phyloP scores from a whole-genome alignment of 202 grass and related monocot species.

The Carex arenaria region DNA sequence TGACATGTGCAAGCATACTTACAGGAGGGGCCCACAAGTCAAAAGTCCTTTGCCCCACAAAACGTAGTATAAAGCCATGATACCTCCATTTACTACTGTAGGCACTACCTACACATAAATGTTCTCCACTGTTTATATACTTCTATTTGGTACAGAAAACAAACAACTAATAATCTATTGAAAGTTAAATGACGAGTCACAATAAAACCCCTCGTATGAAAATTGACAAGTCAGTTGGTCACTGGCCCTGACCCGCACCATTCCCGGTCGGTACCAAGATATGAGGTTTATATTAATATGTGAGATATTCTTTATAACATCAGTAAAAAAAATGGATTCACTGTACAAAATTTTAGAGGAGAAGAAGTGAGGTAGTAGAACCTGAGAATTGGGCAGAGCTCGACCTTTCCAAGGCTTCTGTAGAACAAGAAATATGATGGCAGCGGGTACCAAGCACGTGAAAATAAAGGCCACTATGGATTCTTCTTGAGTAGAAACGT shows the following conservation, averaged over 20 bases:
- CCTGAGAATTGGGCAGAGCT: constrained; percentile 89
- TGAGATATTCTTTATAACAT: not conserved
- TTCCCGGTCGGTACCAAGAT: constrained; percentile 10
- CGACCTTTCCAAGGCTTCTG: constrained; percentile 96
- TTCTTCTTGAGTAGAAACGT: constrained; percentile 53
- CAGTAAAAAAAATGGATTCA: not conserved
- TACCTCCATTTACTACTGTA: constrained; percentile 91
- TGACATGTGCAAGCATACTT: constrained; percentile 31
- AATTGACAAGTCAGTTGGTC: not conserved
- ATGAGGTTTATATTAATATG: not conserved
- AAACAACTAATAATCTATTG: not conserved
- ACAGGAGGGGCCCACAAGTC: constrained; percentile 73
- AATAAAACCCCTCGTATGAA: not conserved
- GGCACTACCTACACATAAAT: constrained; percentile 57
- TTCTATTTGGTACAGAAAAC: not conserved
- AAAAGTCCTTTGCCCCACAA: constrained; percentile 96
- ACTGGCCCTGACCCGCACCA: not conserved
- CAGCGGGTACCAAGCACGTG: constrained; percentile 82
- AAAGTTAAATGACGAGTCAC: not conserved
- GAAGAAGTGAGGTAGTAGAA: constrained; percentile 29
- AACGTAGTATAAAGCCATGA: constrained; percentile 84
- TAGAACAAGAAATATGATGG: constrained; percentile 74
- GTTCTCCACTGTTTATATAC: not conserved
- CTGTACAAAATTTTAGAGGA: constrained; percentile 10
- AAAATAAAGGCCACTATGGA: constrained; percentile 90